Percentiles rank a stretch among this genome's conserved stretches.
phyloP scores from a whole-genome alignment of 2,329 filamentous ascomycete species.

The Penicillium sclerotigenum region DNA sequence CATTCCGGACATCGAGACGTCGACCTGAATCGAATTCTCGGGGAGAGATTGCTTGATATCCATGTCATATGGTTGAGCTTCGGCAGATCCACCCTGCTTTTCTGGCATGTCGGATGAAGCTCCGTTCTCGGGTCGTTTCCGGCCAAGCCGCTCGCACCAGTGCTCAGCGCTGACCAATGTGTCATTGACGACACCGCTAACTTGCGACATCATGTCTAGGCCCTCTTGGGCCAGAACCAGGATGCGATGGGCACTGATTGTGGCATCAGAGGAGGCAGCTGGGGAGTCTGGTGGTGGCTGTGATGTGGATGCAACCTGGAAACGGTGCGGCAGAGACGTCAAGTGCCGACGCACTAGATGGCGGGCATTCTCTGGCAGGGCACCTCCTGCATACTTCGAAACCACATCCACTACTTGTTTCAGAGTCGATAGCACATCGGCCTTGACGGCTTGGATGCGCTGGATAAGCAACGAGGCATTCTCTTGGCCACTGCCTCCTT shows the following conservation, averaged over 20 bases:
- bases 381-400: constrained; percentile 85
- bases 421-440: constrained; percentile 72
- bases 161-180: constrained; percentile 87
- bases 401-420: constrained; percentile 80
- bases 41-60: constrained; percentile 31
- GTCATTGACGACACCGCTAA: constrained; percentile 80
- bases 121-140: constrained; percentile 38
- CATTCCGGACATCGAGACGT: constrained; percentile 38
- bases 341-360: constrained; percentile 80
- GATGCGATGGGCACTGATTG: constrained; percentile 67
- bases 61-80: constrained; percentile 20
- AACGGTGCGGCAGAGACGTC: constrained; percentile 78
- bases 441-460: constrained; percentile 64
- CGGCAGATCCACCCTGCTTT: constrained; percentile 18
- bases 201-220: constrained; percentile 89
- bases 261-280: constrained; percentile 44
- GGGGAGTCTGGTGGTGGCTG: constrained; percentile 35
- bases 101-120: constrained; percentile 19
- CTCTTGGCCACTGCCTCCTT: constrained; percentile 19
- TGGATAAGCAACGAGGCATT: constrained; percentile 35
- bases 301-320: constrained; percentile 65
- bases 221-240: constrained; percentile 85
- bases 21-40: constrained; percentile 20
- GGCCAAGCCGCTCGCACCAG: constrained; percentile 79
- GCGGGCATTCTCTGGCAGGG: constrained; percentile 82